These are phyloP conservation scores for Keithomyces neogunnii DNA, from an alignment of 2,329 filamentous ascomycete species.

Conservation along the genomic window DNA sequence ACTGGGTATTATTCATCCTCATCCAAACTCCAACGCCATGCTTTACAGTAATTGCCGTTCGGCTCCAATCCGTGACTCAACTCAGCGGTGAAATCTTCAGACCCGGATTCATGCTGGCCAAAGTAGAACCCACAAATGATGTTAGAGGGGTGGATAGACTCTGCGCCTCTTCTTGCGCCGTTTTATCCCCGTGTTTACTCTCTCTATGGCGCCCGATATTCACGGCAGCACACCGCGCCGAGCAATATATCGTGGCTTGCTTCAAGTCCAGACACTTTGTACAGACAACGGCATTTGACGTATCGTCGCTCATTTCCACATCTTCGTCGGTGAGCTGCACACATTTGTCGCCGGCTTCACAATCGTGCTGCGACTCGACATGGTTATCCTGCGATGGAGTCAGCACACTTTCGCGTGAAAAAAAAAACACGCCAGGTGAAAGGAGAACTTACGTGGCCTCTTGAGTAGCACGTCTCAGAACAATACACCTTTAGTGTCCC, in stretches of 20 bases:
- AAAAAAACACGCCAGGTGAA: background rate
- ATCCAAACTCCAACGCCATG: too few species aligned
- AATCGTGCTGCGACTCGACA: slow-evolving; percentile 29
- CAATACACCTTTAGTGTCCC: slow-evolving; percentile 34
- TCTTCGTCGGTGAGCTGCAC: slow-evolving; percentile 30
- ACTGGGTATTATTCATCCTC: too few species aligned
- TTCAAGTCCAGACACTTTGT: slow-evolving; percentile 31
- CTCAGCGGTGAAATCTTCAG: slow-evolving; percentile 18
- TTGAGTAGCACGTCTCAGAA: slow-evolving; percentile 31
- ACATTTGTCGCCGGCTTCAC: slow-evolving; percentile 31
- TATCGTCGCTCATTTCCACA: slow-evolving; percentile 27
- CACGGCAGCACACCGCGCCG: slow-evolving; percentile 29
- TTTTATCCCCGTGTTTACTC: slow-evolving; percentile 19
- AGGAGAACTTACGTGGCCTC: slow-evolving; percentile 31
- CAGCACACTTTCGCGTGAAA: slow-evolving; percentile 10
- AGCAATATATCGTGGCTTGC: slow-evolving; percentile 32
- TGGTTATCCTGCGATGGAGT: slow-evolving; percentile 28
- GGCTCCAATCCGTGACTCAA: background rate
- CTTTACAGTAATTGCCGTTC: too few species aligned
- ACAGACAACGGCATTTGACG: slow-evolving; percentile 26
- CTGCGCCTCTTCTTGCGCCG: slow-evolving; percentile 13
- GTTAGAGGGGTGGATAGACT: slow-evolving; percentile 14
- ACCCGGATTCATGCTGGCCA: slow-evolving; percentile 24
- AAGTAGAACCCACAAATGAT: slow-evolving; percentile 17
- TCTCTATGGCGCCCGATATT: slow-evolving; percentile 34